phyloP scores from a whole-genome alignment of 1,284 basidiomycete genomes.

The Rugosomyces carneus region DNA sequence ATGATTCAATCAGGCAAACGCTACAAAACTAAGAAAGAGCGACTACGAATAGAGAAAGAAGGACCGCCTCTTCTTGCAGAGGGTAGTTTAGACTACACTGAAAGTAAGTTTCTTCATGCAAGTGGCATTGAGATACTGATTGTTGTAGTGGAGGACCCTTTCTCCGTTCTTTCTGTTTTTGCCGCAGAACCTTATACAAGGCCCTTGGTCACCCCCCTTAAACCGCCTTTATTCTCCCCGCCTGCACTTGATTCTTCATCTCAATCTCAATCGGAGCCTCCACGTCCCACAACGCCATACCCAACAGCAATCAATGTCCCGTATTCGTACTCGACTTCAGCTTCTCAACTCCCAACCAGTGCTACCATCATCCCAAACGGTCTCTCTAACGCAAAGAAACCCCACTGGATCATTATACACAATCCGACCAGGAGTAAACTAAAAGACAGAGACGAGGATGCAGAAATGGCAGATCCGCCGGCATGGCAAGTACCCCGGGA shows the following conservation, averaged over 20 bases:
- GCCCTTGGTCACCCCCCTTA: conserved; percentile 53
- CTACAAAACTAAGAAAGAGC: conserved; percentile 73
- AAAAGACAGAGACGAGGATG: conserved; percentile 50
- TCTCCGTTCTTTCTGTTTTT: conserved; percentile 56
- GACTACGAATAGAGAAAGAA: conserved; percentile 63
- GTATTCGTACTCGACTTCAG: conserved; percentile 13
- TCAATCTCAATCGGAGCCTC: conserved; percentile 17
- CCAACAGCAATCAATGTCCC: conserved; percentile 23
- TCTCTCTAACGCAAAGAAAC: conserved; percentile 20
- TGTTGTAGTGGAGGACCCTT: conserved; percentile 68
- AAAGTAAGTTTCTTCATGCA: conserved; percentile 45
- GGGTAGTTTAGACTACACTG: conserved; percentile 67
- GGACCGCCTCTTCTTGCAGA: conserved; percentile 62
- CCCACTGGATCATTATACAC: conserved; percentile 38
- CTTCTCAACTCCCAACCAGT: conserved; percentile 7
- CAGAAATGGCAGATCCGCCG: conserved; percentile 24
- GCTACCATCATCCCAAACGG: conserved; percentile 14
- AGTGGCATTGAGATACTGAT: conserved; percentile 9
- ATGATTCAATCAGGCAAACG: conserved; percentile 49
- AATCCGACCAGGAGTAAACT: conserved; percentile 39
- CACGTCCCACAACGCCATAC: conserved; percentile 10
- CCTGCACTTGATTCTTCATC: conserved; percentile 23
- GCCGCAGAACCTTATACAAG: conserved; percentile 49
- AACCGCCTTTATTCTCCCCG: conserved; percentile 33
- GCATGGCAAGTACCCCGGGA: conserved; percentile 46